Evolutionary conservation across 306 rosid genomes (phyloP).

Genomic region (peach (Prunus persica)): DNA sequence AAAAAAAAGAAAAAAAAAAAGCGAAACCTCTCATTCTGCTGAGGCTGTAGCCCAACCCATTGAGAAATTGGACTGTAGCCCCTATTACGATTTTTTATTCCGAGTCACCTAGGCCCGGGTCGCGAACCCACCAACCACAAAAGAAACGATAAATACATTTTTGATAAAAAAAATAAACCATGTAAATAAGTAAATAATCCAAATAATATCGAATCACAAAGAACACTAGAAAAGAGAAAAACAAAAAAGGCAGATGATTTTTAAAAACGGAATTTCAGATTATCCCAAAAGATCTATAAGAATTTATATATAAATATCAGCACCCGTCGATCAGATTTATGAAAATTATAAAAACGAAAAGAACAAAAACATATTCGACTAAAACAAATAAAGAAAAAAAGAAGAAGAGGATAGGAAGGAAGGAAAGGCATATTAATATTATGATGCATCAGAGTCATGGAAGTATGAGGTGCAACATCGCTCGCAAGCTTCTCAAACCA

Average conservation of each 20-base stretch:
- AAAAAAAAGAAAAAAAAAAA: too few species aligned
- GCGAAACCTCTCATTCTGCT: too few species aligned
- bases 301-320: not conserved
- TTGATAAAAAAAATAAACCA: too few species aligned
- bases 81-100: too few species aligned
- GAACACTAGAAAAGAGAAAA: not conserved
- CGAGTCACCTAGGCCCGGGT: too few species aligned
- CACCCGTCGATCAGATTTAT: not conserved
- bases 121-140: too few species aligned
- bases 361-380: too few species aligned
- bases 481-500: conserved; percentile 58
- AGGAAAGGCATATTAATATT: not conserved
- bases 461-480: conserved; percentile 56
- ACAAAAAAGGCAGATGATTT: not conserved
- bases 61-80: too few species aligned
- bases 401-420: not conserved
- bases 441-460: conserved; percentile 67
- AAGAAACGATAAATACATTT: too few species aligned
- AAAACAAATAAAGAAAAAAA: not conserved
- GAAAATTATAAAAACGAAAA: not conserved
- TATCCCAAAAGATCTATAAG: not conserved
- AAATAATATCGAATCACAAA: not conserved
- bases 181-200: not conserved
- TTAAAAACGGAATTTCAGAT: not conserved
- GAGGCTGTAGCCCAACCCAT: too few species aligned